Evolutionary conservation across 257 asterid species (phyloP), one percentile per base, ranked within the genome.

Genomic region (Schizonepeta tenuifolia): DNA sequence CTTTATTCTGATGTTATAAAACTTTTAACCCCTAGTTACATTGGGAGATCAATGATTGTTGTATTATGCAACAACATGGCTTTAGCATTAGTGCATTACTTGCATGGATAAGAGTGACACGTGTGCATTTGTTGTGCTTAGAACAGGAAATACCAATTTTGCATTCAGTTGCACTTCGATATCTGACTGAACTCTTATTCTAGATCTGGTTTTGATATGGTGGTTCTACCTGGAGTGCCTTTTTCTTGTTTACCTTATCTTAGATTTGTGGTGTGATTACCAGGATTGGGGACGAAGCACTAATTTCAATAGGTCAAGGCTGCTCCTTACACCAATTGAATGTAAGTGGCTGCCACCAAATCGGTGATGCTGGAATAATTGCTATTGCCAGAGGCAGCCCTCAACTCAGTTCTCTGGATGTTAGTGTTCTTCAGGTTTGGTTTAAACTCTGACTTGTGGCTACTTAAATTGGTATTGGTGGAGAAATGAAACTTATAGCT

Each of bases 341-440:
- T 78, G 95, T 93, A 57, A 93, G 96, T 71, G 98, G 98, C 63
- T 93, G 97, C 82, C 86, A 87, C 71, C 85, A 87, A 74, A 87
- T 93, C 50, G 89, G 96, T 41, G 92, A 93, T 86, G 88, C 82
- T 79, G 98, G 98, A 77, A 84, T 93, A 58, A 78, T 82, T 64
- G 96, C 98, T 60, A 77, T 91, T 77, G 97, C 96, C 44, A 84
- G 87, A 81, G 97, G 97, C 60, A 85, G 92, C 81, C 96, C 96
- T 61, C 86, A 79, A 77, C 96, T 93, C 72, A 84, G 73, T 74
- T 87, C 79, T 78, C 83, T 93, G 80, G 98, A 93, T 77, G 86
- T 86, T 13, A 93, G 97, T 65, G 94, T 93, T 55, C 94, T 93
- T 69, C 96, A 89, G 98, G 98, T 93, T 61, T 12, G 77, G 43